Evolutionary conservation across 495 filamentous ascomycete species (phyloP), one percentile per base, ranked within the genome.

Genomic region (Penicillium egyptiacum): DNA sequence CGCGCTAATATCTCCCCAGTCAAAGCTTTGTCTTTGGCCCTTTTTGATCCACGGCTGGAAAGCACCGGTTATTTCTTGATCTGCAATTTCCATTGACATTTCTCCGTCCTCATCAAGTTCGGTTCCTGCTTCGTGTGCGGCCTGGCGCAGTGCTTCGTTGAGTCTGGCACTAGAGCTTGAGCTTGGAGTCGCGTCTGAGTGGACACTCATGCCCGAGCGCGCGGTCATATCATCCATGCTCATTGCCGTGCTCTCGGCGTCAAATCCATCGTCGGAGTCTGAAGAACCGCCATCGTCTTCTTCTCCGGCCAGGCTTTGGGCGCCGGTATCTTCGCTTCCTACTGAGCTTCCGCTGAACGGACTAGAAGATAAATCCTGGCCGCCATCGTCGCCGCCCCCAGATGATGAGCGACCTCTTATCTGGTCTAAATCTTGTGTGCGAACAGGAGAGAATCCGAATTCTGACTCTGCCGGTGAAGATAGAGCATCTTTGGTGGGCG

Each of bases 61-160:
- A 17, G 87, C 84, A 35, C 83, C 82, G 8, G 90, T 91, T 54
- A 96, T 86, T 53, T 92, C 85, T 58, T 94, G 88, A 53, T 90
- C 86, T 7, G 88, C 89, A 42, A 91, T 85, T 48, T 90, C 89
- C 71, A 89, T 81, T 3, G 82, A 83, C 55, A 88, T 78, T 11
- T 89, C 83, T 22, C 74, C 79, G 53, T 80, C 75, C 49, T 82
- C 75, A 16, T 85, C 84, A 40, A 87, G 75, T 17, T 79, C 74
- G 0, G 85, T 89, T 17, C 85, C 88, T 26, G 92, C 91, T 66
- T 84, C 81, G 45, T 80, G 81, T 8, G 89, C 83, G 4, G 92
- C 92, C 57, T 87, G 82, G 46, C 85, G 81, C n/a, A 96, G 75
- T 37, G 85, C 86, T 48, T 88, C 83, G 51, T 96, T 90, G 11